Conservation (phyloP, 1,284 basidiomycete species). For the Leccinum subrobustum region DNA sequence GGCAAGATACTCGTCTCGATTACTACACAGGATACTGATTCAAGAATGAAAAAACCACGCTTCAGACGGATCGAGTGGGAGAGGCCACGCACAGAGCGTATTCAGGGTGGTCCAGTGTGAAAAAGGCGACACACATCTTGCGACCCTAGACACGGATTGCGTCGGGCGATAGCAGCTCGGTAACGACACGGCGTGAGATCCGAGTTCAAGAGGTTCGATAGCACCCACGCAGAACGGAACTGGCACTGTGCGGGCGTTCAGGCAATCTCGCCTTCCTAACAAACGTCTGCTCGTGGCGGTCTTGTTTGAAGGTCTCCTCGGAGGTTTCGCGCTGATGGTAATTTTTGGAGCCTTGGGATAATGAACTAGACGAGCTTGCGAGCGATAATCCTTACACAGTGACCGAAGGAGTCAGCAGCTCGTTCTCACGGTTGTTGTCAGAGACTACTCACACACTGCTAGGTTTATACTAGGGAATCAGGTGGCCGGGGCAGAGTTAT, state of each 20-base stretch:
- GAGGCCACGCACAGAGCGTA: conserved; percentile 67
- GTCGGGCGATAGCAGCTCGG: background rate
- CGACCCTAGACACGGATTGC: background rate
- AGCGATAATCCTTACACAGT: background rate
- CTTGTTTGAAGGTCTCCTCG: conserved; percentile 17
- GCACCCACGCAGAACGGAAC: background rate
- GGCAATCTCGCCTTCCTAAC: conserved; percentile 3
- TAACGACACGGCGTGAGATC: conserved; percentile 8
- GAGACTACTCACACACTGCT: background rate
- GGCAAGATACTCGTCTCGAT: conserved; percentile 71
- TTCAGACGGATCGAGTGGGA: background rate
- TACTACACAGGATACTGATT: conserved; percentile 66
- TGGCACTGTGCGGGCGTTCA: background rate
- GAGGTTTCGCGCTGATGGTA: conserved; percentile 10
- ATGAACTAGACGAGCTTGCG: background rate
- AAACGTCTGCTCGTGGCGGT: conserved; percentile 5
- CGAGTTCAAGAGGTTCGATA: background rate
- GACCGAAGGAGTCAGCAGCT: background rate
- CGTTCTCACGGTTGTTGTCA: conserved; percentile 16
- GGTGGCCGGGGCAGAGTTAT: background rate
- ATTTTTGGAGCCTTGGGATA: background rate
- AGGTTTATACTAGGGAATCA: background rate
- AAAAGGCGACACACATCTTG: conserved; percentile 70
- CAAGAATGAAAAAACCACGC: conserved; percentile 1
- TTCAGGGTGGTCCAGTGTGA: conserved; percentile 69